Evolutionary conservation across 139 green algal genomes (phyloP).

Genomic region (Chloropicon primus): DNA sequence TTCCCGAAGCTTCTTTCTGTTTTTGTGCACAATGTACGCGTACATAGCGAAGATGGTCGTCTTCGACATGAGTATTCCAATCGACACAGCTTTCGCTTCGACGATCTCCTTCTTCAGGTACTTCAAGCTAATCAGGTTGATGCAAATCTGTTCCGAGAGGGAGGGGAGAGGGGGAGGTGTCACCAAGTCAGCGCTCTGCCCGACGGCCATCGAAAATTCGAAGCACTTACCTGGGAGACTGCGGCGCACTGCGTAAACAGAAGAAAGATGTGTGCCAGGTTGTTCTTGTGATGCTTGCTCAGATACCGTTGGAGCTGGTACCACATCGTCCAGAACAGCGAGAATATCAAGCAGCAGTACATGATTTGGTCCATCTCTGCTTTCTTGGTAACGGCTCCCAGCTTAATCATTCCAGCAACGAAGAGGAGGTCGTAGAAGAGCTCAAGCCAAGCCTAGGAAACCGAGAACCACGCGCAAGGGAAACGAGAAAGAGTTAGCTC

Average conservation of each 20-base stretch:
- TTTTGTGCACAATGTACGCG: not conserved
- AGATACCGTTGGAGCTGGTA: not conserved
- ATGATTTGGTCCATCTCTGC: not conserved
- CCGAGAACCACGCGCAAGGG: too few species aligned
- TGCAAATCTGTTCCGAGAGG: not conserved
- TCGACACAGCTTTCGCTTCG: not conserved
- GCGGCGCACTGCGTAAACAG: not conserved
- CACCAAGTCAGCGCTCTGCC: too few species aligned
- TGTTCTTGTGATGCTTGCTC: not conserved
- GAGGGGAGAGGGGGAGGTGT: not conserved
- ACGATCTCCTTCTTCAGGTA: not conserved
- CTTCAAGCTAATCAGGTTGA: not conserved
- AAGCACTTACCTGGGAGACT: not conserved
- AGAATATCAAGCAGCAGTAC: not conserved
- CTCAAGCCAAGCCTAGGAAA: not conserved
- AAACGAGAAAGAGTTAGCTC: too few species aligned
- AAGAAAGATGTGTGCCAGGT: not conserved
- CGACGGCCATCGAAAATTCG: too few species aligned
- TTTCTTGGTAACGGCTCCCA: not conserved
- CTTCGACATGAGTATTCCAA: not conserved
- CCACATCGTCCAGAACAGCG: not conserved
- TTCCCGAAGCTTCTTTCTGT: not conserved
- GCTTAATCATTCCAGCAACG: not conserved
- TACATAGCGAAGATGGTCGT: not conserved
- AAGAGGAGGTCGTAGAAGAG: not conserved